A percentile compares a stretch with the other conserved stretches of the same genome.
These are phyloP conservation scores for Thermothielavioides terrestris DNA, from an alignment of 495 filamentous ascomycete species.

Conservation along the genomic window DNA sequence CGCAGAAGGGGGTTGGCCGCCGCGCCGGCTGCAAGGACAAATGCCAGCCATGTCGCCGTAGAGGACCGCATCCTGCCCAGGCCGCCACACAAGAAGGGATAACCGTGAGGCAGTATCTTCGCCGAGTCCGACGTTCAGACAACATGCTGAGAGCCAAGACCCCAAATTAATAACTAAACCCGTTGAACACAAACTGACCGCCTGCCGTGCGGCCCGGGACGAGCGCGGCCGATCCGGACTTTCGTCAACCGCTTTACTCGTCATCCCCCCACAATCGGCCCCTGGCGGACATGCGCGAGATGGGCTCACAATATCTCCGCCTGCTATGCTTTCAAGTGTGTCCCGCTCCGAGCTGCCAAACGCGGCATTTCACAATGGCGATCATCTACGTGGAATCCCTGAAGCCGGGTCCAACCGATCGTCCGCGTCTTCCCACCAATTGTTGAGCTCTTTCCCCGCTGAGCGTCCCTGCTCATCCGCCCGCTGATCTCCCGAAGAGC, in stretches of 20 bases:
- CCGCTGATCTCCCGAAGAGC: constrained; percentile 10
- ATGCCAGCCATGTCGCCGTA: not conserved
- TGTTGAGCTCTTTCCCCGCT: not conserved
- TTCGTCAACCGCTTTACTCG: too few species aligned
- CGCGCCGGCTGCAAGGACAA: not conserved
- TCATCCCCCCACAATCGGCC: not conserved
- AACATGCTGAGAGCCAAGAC: too few species aligned
- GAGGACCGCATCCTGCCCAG: not conserved
- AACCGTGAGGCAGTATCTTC: not conserved
- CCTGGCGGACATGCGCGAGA: too few species aligned
- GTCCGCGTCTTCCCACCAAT: constrained; percentile 2
- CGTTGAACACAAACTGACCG: too few species aligned
- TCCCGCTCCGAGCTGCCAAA: constrained; percentile 3
- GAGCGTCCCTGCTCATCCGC: not conserved
- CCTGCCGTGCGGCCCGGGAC: too few species aligned
- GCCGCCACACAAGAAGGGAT: not conserved
- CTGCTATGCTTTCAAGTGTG: not conserved
- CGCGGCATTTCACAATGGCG: not conserved
- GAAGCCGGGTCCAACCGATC: not conserved
- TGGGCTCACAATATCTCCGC: not conserved
- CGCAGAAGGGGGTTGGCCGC: not conserved
- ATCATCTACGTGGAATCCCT: not conserved
- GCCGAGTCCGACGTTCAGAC: too few species aligned
- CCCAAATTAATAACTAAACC: too few species aligned
- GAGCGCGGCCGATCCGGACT: too few species aligned